Evolutionary conservation across 805 yeast genomes (phyloP), one percentile per base, ranked within the genome.

Genomic region (Wickerhamomyces alni): DNA sequence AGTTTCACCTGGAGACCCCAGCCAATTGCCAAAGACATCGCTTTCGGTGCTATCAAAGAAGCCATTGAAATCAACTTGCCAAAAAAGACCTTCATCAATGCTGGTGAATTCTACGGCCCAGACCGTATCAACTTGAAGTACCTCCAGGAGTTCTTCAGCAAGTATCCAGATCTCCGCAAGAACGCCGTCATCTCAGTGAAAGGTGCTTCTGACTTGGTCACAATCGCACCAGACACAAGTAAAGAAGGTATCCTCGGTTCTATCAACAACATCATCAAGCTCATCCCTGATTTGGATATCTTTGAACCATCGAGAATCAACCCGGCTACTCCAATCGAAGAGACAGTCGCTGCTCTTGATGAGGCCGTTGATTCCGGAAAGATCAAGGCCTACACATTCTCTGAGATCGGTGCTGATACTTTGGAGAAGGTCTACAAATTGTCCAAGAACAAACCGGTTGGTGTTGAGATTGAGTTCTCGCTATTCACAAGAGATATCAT

Each of bases 381-480:
- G 32, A 70, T 87, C 48, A 80, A 77, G 37, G 88, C 83, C 19
- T 70, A 82, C 38, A 81, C 95, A 1, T 63, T 88, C 35, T 77
- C 87, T 37, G 96, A 88, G 61, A 83, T 79, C 16, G 69, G 75
- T 17, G 80, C 75, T 5, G 69, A 66, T 0, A 74, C 89, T 12
- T 72, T 89, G 41, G 57, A 61, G 17, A 74, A 74, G 44, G 89
- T 93, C 3, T 61, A 65, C 28, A 60, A 66, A 31, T 72, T 75
- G 4, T 67, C 70, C 40, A 55, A 49, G 34, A 59, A 61, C 34
- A 82, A 80, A 30, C 69, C 87, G 40, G 67, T 77, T 3, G 77
- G 77, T 48, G 85, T 83, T 33, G 96, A 88, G 64, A 69, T 83
- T 32, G 97, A 88, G 61, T 72, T 81, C 44, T 85, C 95, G 3